Base-by-base conservation (phyloP, 2,329 filamentous ascomycete species). In the Emydomyces testavorans region DNA sequence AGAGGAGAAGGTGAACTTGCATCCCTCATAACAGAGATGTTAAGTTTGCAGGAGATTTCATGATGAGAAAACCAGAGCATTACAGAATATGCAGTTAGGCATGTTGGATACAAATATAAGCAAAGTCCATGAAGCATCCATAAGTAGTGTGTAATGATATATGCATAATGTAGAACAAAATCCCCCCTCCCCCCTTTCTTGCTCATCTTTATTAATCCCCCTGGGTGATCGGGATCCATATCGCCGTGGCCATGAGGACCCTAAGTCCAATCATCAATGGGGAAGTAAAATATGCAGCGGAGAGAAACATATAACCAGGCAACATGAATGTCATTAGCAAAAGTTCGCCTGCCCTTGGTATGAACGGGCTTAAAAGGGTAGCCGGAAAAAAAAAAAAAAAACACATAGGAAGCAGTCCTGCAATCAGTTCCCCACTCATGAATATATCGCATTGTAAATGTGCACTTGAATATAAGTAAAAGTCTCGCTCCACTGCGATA, bases 371-470 rank as follows among this genome's bases (percentile, higher is more conserved):
- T 13, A 24, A 24, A 5, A 6, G 18, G 28, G 24, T 43, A 34
- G 23, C 26, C 29, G 40, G n/a, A 31, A 31, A n/a, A n/a, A 31
- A 31, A 31, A 31, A 31, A 11, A 31, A 4, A 24, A 11, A 28
- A 15, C 8, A 24, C 11, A 15, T 15, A 29, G 24, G 13, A 18
- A 3, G 18, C 24, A 15, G 8, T 29, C 15, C 23, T 34, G 18
- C 29, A 35, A 16, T 26, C 24, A 11, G 6, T 42, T 18, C 3
- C 24, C 24, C 38, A 13, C 23, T n/a, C 24, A n/a, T n/a, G 15
- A 24, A 13, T 42, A 42, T 42, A 29, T 42, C 39, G 21, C 24
- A 18, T 18, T 42, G 39, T 31, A 42, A 42, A 42, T 42, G 24
- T 42, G 29, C 24, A 26, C 5, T 31, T 29, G 28, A 16, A 31